Percentiles rank a stretch among this genome's conserved stretches.
phyloP scores from a whole-genome alignment of 2,329 filamentous ascomycete genomes.

The Neurospora sp. region DNA sequence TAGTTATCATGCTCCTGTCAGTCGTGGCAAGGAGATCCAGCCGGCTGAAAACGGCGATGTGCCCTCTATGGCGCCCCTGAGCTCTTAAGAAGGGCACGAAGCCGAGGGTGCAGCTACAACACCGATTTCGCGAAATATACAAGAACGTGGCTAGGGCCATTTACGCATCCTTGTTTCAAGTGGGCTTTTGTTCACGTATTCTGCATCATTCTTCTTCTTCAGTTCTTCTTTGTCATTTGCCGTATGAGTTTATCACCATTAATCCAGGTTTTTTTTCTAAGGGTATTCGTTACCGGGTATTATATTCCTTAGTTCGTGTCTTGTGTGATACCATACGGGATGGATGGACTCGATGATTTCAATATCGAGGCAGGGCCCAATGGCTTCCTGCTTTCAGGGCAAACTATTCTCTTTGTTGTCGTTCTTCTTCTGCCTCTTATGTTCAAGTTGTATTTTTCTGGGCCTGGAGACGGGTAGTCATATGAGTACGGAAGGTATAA shows the following conservation, averaged over 20 bases:
- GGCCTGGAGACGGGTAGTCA: background rate
- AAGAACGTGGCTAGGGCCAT: background rate
- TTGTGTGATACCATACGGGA: background rate
- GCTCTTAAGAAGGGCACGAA: background rate
- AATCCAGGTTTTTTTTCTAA: background rate
- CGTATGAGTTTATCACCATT: background rate
- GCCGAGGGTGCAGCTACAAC: background rate
- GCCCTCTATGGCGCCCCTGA: constrained; percentile 5
- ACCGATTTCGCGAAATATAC: background rate
- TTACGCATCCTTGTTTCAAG: background rate
- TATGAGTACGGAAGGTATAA: background rate
- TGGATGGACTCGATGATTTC: background rate
- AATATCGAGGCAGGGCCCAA: background rate
- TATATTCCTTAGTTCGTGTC: background rate
- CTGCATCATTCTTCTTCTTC: background rate
- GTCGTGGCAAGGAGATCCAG: constrained; percentile 35
- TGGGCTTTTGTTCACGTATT: background rate
- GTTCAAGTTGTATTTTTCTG: background rate
- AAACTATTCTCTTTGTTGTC: background rate
- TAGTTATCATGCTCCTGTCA: constrained; percentile 48
- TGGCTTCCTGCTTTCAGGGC: background rate
- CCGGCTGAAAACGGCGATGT: constrained; percentile 25
- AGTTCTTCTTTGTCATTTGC: background rate
- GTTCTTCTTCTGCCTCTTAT: background rate
- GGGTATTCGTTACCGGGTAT: background rate